phyloP scores from a whole-genome alignment of 768 basidiomycete species.

The Wakefieldia striispora region DNA sequence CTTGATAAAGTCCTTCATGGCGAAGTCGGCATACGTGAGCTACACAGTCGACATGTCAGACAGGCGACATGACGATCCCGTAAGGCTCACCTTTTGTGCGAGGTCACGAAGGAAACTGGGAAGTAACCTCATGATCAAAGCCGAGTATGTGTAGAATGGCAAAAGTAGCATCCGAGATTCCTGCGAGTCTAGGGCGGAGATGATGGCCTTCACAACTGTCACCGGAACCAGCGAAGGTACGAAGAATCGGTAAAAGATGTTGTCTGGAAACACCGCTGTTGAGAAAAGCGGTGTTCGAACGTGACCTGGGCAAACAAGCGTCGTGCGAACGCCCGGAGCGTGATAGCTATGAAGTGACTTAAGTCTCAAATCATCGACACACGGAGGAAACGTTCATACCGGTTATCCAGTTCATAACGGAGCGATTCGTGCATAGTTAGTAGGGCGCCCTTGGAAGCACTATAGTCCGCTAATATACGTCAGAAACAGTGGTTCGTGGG shows the following conservation, averaged over 20 bases:
- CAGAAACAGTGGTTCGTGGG: slow-evolving; percentile 1
- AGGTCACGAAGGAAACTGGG: slow-evolving; percentile 78
- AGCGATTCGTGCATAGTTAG: slow-evolving; percentile 80
- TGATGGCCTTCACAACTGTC: slow-evolving; percentile 75
- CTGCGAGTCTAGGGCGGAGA: slow-evolving; percentile 77
- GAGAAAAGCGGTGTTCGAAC: slow-evolving; percentile 79
- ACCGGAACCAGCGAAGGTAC: slow-evolving; percentile 73
- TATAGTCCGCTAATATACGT: slow-evolving; percentile 72
- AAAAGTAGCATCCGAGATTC: slow-evolving; percentile 68
- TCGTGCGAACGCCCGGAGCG: slow-evolving; percentile 79
- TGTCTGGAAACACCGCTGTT: slow-evolving; percentile 47
- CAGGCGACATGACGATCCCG: background rate
- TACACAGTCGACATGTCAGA: slow-evolving; percentile 30
- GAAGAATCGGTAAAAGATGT: slow-evolving; percentile 63
- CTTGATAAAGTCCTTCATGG: slow-evolving; percentile 70
- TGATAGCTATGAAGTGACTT: slow-evolving; percentile 49
- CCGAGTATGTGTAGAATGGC: slow-evolving; percentile 70
- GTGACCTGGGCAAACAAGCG: slow-evolving; percentile 80
- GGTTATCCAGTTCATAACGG: slow-evolving; percentile 82
- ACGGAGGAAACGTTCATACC: slow-evolving; percentile 39
- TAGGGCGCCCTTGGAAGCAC: slow-evolving; percentile 90
- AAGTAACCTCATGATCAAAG: slow-evolving; percentile 51
- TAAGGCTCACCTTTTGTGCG: slow-evolving; percentile 61
- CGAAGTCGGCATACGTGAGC: slow-evolving; percentile 67
- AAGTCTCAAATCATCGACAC: background rate